These are phyloP conservation scores for Aureobasidium sp. DNA, from an alignment of 2,329 filamentous ascomycete genomes.

Conservation along the genomic window DNA sequence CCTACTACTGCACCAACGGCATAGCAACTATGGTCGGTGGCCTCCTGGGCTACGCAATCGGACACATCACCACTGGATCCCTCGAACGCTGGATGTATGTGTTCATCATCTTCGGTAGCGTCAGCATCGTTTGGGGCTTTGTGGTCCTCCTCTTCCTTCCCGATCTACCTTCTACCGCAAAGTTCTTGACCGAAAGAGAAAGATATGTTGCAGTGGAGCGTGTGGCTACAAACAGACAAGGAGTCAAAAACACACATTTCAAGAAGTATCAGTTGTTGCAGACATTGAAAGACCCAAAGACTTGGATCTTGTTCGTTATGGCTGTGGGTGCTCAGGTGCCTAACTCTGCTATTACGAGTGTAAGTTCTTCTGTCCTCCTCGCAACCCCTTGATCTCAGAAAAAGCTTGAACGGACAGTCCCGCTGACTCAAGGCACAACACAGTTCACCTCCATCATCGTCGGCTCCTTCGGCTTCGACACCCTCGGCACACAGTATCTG, in stretches of 20 bases:
- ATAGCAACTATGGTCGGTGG: conserved; percentile 55
- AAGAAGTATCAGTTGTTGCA: conserved; percentile 35
- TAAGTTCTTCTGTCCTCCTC: background rate
- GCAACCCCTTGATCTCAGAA: no score
- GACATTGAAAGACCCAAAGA: conserved; percentile 46
- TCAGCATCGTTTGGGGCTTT: conserved; percentile 36
- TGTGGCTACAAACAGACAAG: conserved; percentile 43
- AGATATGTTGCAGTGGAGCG: conserved; percentile 43
- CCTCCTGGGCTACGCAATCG: conserved; percentile 46
- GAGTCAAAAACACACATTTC: conserved; percentile 42
- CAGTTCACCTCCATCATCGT: conserved; percentile 40
- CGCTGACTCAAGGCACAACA: background rate
- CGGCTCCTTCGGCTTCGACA: conserved; percentile 39
- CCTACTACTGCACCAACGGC: conserved; percentile 43
- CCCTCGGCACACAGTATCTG: conserved; percentile 47
- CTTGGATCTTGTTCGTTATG: conserved; percentile 50
- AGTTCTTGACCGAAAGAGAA: conserved; percentile 34
- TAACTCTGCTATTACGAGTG: conserved; percentile 47
- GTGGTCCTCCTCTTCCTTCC: conserved; percentile 39
- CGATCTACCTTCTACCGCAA: conserved; percentile 37
- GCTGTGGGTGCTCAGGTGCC: conserved; percentile 47
- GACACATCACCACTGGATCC: conserved; percentile 38
- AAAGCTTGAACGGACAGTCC: background rate
- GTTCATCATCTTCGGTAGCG: conserved; percentile 39
- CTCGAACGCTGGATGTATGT: conserved; percentile 48